These are phyloP conservation scores for Trichosanthes truncata DNA, from an alignment of 306 rosid genomes.

Conservation along the genomic window DNA sequence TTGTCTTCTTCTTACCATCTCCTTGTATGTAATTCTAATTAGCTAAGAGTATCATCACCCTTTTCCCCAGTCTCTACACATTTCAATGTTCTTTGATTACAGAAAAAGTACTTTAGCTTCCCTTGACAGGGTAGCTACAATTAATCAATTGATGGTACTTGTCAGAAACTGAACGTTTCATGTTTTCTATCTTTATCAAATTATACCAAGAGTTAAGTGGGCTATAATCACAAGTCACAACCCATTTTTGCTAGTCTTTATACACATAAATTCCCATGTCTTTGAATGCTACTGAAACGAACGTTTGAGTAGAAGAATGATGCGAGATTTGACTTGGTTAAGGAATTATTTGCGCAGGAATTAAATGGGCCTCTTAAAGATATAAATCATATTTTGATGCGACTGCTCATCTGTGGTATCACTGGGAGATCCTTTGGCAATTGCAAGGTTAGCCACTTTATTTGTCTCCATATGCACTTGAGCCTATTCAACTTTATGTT, in stretches of 20 bases:
- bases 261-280: not conserved
- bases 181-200: not conserved
- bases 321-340: not conserved
- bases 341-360: not conserved
- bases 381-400: not conserved
- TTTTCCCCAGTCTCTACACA: not conserved
- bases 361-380: not conserved
- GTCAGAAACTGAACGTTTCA: not conserved
- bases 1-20: not conserved
- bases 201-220: not conserved
- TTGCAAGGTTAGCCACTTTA: not conserved
- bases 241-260: not conserved
- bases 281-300: not conserved
- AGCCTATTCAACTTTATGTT: not conserved
- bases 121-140: not conserved
- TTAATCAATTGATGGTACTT: not conserved
- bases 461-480: not conserved
- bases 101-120: not conserved
- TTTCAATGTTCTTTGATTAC: not conserved
- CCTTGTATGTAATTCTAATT: not conserved
- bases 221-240: not conserved
- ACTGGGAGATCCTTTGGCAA: not conserved
- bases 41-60: not conserved
- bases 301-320: not conserved
- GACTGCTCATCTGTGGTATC: not conserved